phyloP scores from a whole-genome alignment of 2,329 filamentous ascomycete species.

The Aureobasidium namibiae region DNA sequence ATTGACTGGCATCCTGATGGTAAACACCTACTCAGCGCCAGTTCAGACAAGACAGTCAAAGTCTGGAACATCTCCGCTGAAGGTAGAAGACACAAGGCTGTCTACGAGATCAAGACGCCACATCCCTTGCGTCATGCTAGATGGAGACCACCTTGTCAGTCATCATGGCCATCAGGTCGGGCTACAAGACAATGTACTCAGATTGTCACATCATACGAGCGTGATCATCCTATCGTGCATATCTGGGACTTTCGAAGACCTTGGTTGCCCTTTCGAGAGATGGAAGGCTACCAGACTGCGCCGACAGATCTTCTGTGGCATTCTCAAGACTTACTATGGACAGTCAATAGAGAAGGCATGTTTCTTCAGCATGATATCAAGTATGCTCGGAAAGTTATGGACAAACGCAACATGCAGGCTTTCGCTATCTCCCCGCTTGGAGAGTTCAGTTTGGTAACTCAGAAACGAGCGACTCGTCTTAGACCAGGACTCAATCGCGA shows the following conservation, averaged over 20 bases:
- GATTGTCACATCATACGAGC: slow-evolving; percentile 54
- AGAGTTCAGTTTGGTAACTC: slow-evolving; percentile 46
- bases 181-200: slow-evolving; percentile 54
- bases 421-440: slow-evolving; percentile 51
- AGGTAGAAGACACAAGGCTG: slow-evolving; percentile 50
- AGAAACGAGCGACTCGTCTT: slow-evolving; percentile 34
- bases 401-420: slow-evolving; percentile 48
- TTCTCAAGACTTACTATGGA: slow-evolving; percentile 57
- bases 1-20: slow-evolving; percentile 62
- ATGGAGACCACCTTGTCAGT: slow-evolving; percentile 54
- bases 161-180: slow-evolving; percentile 41
- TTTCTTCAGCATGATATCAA: slow-evolving; percentile 57
- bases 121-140: slow-evolving; percentile 54
- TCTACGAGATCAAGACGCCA: slow-evolving; percentile 51
- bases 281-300: slow-evolving; percentile 46
- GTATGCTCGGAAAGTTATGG: slow-evolving; percentile 50
- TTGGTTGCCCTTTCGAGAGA: slow-evolving; percentile 53
- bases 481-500: slow-evolving; percentile 3
- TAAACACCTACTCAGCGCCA: slow-evolving; percentile 55
- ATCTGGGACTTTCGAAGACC: slow-evolving; percentile 58
- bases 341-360: slow-evolving; percentile 51
- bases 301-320: slow-evolving; percentile 56
- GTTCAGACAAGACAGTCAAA: slow-evolving; percentile 53
- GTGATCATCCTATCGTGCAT: slow-evolving; percentile 52
- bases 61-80: slow-evolving; percentile 56